phyloP scores from a whole-genome alignment of 2,329 filamentous ascomycete genomes.

The Apiospora malaysiana region DNA sequence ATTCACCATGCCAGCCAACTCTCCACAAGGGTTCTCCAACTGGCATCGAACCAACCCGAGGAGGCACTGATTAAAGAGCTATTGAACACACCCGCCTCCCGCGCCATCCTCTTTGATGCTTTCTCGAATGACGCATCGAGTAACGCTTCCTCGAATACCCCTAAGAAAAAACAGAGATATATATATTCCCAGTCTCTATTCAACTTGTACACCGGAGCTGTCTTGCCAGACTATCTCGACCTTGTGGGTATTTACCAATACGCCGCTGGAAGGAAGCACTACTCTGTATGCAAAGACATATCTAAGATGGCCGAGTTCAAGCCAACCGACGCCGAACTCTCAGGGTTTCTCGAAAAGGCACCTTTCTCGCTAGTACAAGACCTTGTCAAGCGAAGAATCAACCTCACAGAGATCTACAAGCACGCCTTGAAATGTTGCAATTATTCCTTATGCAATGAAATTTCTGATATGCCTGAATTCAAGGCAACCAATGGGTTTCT shows the following conservation, averaged over 20 bases:
- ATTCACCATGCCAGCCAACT: background rate
- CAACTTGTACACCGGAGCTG: background rate
- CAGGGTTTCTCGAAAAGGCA: too few relatives aligned
- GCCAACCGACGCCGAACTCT: too few relatives aligned
- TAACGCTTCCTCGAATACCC: too few relatives aligned
- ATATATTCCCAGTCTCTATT: background rate
- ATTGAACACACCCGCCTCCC: too few relatives aligned
- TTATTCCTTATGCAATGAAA: background rate
- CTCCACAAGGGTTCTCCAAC: background rate
- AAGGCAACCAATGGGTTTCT: background rate
- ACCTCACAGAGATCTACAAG: background rate
- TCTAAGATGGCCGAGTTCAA: too few relatives aligned
- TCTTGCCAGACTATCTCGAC: fast-evolving
- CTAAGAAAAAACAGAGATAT: too few relatives aligned
- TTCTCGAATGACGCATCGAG: background rate
- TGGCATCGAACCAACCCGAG: background rate
- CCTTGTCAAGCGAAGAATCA: too few relatives aligned
- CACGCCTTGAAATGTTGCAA: background rate
- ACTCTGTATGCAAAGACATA: too few relatives aligned
- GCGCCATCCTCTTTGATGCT: background rate
- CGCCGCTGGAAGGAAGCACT: too few relatives aligned
- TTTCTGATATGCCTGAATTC: background rate
- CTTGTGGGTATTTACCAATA: background rate
- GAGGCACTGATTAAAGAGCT: background rate
- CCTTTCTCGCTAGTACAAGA: too few relatives aligned